These are phyloP conservation scores for Ophiostoma pallidulum DNA, from an alignment of 2,329 filamentous ascomycete genomes.

Conservation along the genomic window DNA sequence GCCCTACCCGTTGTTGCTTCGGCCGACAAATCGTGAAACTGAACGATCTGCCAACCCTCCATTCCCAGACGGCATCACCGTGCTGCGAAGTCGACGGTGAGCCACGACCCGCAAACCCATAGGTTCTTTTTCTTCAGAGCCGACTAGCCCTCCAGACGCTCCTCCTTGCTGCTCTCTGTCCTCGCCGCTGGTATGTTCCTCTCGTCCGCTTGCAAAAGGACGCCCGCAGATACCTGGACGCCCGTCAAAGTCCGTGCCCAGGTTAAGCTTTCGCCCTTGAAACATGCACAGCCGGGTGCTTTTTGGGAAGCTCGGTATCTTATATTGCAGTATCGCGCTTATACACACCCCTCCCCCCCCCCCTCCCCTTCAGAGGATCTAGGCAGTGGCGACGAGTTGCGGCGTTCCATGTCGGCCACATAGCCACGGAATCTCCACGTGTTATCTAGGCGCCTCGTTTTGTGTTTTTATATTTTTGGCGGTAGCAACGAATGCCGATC, in stretches of 20 bases:
- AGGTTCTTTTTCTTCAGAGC: constrained; percentile 1
- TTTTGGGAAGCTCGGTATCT: neutral
- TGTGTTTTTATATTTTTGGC: too few species aligned
- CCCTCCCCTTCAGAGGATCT: neutral
- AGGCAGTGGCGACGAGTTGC: too few species aligned
- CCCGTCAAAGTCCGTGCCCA: constrained; percentile 7
- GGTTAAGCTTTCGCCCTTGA: constrained; percentile 9
- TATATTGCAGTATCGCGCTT: constrained; percentile 3
- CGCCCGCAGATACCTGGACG: neutral
- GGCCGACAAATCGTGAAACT: constrained; percentile 3
- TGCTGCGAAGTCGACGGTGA: neutral
- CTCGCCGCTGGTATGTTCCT: neutral
- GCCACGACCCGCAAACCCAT: neutral
- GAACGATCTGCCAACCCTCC: neutral
- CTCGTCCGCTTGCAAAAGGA: neutral
- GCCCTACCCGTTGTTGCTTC: neutral
- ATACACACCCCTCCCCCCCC: constrained; percentile 2
- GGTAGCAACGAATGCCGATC: too few species aligned
- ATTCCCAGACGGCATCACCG: neutral
- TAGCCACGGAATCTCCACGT: too few species aligned
- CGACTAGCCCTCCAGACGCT: too few species aligned
- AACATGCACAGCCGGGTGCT: constrained; percentile 1
- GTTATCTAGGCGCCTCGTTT: too few species aligned
- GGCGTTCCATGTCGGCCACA: too few species aligned
- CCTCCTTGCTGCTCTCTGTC: neutral